Conservation (phyloP, 2,329 filamentous ascomycete genomes). For the Stachybotrys echinatus region DNA sequence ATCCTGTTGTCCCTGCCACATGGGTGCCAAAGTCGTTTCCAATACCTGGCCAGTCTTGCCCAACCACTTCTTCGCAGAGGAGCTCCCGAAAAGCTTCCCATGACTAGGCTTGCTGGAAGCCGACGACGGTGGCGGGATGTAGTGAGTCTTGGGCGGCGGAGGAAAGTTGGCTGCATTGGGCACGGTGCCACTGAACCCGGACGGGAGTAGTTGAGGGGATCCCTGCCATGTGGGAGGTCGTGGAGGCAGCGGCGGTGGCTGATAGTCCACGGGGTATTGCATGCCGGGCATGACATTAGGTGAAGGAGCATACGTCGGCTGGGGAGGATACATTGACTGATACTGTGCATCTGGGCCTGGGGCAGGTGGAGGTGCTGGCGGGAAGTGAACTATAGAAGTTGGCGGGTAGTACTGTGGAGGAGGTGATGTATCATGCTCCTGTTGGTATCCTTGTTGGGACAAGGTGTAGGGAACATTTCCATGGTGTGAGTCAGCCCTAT, state of each 20-base stretch:
- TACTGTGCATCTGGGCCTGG: constrained; percentile 1
- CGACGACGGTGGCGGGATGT: constrained; percentile 15
- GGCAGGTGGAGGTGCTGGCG: neutral
- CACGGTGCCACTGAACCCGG: constrained; percentile 14
- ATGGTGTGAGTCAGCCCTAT: neutral
- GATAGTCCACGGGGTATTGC: constrained; percentile 5
- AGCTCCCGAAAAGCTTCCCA: constrained; percentile 22
- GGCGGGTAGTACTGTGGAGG: neutral
- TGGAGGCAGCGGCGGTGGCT: constrained; percentile 20
- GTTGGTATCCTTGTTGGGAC: neutral
- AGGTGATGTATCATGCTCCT: neutral
- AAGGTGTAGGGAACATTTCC: neutral
- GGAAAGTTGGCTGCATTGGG: constrained; percentile 20
- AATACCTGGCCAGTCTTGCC: constrained; percentile 28
- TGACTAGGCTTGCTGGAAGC: constrained; percentile 7
- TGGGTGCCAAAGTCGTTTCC: constrained; percentile 25
- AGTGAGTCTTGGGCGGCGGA: constrained; percentile 25
- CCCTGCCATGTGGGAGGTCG: constrained; percentile 13
- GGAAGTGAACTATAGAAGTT: neutral
- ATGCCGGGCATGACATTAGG: constrained; percentile 6
- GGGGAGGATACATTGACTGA: constrained; percentile 15
- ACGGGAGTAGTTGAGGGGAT: constrained; percentile 8
- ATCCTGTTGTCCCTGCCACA: constrained; percentile 16
- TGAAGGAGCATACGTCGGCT: constrained; percentile 10
- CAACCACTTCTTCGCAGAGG: constrained; percentile 27